Evolutionary conservation across 1,284 basidiomycete species (phyloP).

Genomic region (Ceratobasidium sp.): DNA sequence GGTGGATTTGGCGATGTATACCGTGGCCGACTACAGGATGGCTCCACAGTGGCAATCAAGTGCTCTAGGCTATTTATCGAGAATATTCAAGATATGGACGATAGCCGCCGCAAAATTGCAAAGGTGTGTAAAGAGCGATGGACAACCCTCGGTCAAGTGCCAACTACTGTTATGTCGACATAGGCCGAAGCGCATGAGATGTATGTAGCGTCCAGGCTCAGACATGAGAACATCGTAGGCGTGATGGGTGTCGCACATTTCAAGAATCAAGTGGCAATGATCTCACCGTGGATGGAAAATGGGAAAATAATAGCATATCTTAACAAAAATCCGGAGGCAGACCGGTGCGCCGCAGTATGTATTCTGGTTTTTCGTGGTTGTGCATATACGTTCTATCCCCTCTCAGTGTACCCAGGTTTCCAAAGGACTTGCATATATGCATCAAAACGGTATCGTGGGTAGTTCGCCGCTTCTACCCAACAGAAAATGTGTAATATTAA

Average conservation of each 20-base stretch:
- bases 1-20: constrained; percentile 26
- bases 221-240: constrained; percentile 9
- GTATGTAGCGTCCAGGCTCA: constrained; percentile 27
- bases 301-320: not conserved
- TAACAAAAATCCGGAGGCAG: not conserved
- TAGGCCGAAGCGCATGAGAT: constrained; percentile 18
- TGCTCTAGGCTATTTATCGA: not conserved
- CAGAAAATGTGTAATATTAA: not conserved
- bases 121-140: too few species aligned
- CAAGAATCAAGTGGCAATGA: constrained; percentile 16
- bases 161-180: too few species aligned
- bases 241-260: constrained; percentile 1
- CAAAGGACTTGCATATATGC: constrained; percentile 6
- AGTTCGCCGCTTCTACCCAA: too few species aligned
- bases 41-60: constrained; percentile 2
- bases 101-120: not conserved
- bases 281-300: constrained; percentile 12
- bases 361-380: not conserved
- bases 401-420: constrained; percentile 10
- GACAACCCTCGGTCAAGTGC: too few species aligned
- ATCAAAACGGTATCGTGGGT: not conserved
- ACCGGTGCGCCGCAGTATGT: not conserved
- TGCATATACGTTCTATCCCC: too few species aligned
- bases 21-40: not conserved
- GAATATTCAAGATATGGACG: not conserved